Base-by-base conservation (phyloP, 805 yeast genomes). In the Sugiyamaella valdiviana region DNA sequence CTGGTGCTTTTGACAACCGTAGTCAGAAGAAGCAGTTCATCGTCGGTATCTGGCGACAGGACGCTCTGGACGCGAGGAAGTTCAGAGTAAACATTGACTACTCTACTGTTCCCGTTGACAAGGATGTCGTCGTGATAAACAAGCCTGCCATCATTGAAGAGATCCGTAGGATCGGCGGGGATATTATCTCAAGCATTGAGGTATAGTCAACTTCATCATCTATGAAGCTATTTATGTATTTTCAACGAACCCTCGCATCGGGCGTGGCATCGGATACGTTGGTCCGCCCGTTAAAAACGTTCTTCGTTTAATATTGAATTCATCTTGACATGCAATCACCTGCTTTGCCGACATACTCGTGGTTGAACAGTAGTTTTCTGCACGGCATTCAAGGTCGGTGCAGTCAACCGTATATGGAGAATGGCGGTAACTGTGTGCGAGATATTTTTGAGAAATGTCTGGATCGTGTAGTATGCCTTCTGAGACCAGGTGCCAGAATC, bases 31-130 rank as follows among this genome's bases (percentile, higher is more conserved):
- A 42, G 14, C 45, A 41, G n/a, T 81, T 83, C 6, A 77, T 91
- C 44, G 77, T 90, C 19, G 97, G 97, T 1, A 67, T 93, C 42
- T 82, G 91, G 69, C 79, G 84, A 45, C 95, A 96, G 2, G 65
- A 75, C 3, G 74, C 76, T 36, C 65, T 77, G 52, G 68, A 72
- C 16, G 76, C 77, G 52, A 77, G 79, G 61, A 85, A 82, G 64
- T 89, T 88, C 70, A 81, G 83, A 58, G 95, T 84, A 19, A 86
- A 84, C 54, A 64, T 85, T 51, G 95, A 90, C 12, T 82, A 79
- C 58, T 82, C 87, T 57, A 74, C 82, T 49, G 74, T 76, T 60
- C 95, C 95, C 1, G 64, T 73, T 3, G 78, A 73, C 47, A 66
- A 65, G 37, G 78, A 69, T 14, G 74, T 74, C 48, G 82, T 85